A percentile compares a stretch with the other conserved stretches of the same genome.
These are phyloP conservation scores for Thelonectria rubi DNA, from an alignment of 2,329 filamentous ascomycete genomes.

Conservation along the genomic window DNA sequence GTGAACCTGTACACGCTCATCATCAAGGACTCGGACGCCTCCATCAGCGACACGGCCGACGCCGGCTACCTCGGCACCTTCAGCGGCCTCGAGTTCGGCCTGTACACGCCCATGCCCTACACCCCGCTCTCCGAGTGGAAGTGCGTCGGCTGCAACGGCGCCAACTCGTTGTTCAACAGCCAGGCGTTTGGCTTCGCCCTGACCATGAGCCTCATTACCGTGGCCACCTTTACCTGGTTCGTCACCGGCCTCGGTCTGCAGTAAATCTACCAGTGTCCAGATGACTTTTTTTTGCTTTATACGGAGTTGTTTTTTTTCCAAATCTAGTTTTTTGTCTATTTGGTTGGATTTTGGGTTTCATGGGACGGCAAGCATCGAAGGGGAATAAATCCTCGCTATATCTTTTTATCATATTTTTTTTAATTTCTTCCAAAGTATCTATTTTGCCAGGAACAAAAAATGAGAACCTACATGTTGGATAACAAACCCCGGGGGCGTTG, in stretches of 20 bases:
- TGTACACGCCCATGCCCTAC: slow-evolving; percentile 65
- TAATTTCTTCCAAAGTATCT: slow-evolving; percentile 21
- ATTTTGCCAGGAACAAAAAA: slow-evolving; percentile 31
- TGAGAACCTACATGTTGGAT: slow-evolving; percentile 22
- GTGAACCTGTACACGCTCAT: slow-evolving; percentile 68
- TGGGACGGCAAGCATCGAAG: slow-evolving; percentile 38
- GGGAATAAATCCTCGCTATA: slow-evolving; percentile 17
- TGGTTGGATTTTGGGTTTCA: slow-evolving; percentile 11
- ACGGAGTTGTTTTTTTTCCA: slow-evolving; percentile 21
- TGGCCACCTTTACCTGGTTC: slow-evolving; percentile 72
- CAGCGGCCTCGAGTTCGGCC: slow-evolving; percentile 62
- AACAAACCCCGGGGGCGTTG: slow-evolving; percentile 33
- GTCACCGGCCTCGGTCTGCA: slow-evolving; percentile 60
- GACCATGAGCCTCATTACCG: slow-evolving; percentile 64
- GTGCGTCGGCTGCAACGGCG: slow-evolving; percentile 67
- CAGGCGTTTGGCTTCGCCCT: slow-evolving; percentile 61
- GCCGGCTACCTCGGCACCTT: slow-evolving; percentile 65
- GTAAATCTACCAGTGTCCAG: slow-evolving; percentile 19
- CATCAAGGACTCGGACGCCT: slow-evolving; percentile 66
- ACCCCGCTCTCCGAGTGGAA: slow-evolving; percentile 60
- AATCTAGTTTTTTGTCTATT: slow-evolving; percentile 23
- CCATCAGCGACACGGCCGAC: slow-evolving; percentile 59
- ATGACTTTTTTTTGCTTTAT: not conserved
- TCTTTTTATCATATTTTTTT: slow-evolving; percentile 21
- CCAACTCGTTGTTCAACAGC: slow-evolving; percentile 56